Percentiles rank a stretch among this genome's conserved stretches.
phyloP scores from a whole-genome alignment of 2,329 filamentous ascomycete genomes.

The Alternaria incomplexa region DNA sequence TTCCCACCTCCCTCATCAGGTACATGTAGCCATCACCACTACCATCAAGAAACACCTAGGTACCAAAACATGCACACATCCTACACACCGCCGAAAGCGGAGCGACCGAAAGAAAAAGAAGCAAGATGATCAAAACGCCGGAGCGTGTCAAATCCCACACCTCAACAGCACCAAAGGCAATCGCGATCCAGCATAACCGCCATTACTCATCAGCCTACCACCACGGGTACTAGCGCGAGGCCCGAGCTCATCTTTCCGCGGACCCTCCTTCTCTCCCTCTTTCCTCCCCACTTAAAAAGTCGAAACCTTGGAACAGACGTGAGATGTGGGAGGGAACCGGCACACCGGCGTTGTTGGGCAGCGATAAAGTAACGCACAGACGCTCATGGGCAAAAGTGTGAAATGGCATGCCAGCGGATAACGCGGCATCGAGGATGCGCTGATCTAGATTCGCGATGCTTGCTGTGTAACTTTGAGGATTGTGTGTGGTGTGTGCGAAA shows the following conservation, averaged over 20 bases:
- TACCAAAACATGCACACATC: neutral
- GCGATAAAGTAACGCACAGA: conserved; percentile 12
- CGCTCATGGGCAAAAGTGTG: conserved; percentile 20
- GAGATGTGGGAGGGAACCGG: neutral
- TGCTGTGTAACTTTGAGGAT: neutral
- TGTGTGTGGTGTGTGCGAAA: neutral
- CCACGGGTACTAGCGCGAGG: neutral
- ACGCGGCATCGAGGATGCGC: neutral
- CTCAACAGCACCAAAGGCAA: neutral
- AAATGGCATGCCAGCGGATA: conserved; percentile 14
- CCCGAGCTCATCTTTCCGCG: neutral
- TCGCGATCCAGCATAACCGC: neutral
- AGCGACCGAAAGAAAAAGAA: neutral
- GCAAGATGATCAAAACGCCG: neutral
- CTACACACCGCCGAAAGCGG: neutral
- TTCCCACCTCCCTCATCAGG: neutral
- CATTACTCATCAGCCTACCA: neutral
- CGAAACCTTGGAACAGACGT: no score
- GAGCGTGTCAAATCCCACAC: neutral
- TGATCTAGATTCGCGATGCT: conserved; percentile 5
- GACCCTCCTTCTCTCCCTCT: neutral
- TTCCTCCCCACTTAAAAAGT: neutral
- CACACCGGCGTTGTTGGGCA: neutral
- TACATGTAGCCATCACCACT: neutral
- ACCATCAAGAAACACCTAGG: neutral